Evolutionary conservation across 108 stramenopile species (phyloP), one percentile per base, ranked within the genome.

Genomic region (Stephanodiscus triporus): DNA sequence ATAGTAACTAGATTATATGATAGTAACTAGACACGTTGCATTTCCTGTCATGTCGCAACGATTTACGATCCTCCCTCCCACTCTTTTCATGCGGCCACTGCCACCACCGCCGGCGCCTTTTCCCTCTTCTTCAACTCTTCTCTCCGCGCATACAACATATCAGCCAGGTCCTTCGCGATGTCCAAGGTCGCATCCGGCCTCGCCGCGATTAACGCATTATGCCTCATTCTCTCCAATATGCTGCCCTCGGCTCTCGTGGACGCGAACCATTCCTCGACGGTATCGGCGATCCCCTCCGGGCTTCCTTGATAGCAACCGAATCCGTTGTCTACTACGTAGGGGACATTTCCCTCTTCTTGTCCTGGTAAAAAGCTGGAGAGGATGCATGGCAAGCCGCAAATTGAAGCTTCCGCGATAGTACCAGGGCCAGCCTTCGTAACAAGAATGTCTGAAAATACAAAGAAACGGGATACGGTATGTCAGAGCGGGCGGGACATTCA

Each of bases 371-470:
- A 97, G 22, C 90, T 83, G 61, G 90, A 93, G 7, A 97, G 83
- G 83, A 98, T 93, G 47, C 94, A 91, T 23, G 98, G 97, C n/a
- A 97, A 77, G 9, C 98, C 97, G 62, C 95, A 89, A 26, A 93
- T 92, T 10, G 89, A 89, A 14, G 98, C 97, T 75, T 98, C 98
- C 9, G 98, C 98, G 61, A 98, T 97, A 4, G 97, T 97, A 54
- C 98, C 98, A 30, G 98, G 98, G 5, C 97, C 98, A 11, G 98
- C 98, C 63, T 96, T 96, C 34, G 91, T 95, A 43, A 94, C 89
- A 8, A 94, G 65, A 48, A 84, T 87, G 77, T 93, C 92, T 61
- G 19, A 22, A 38, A 23, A 48, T 32, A 84, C 38, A 63, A 57
- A 84, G 34, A 59, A 58, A 42, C 40, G 54, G 81, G 50, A 72